Conservation (phyloP, 164 flowering plant species). For the Vitis vinifera region ASM3070453v1 NC_081818.1:3546501-3547000, state of each 20-base stretch:
- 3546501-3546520: slow-evolving; percentile 24
- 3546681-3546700: slow-evolving; percentile 34
- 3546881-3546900: too few species aligned
- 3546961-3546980: too few species aligned
- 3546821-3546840: too few species aligned
- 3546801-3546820: too few species aligned
- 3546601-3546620: slow-evolving; percentile 58
- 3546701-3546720: slow-evolving; percentile 31
- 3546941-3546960: too few species aligned
- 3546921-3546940: too few species aligned
- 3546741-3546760: background rate
- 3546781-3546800: too few species aligned
- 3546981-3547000: too few species aligned
- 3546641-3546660: slow-evolving; percentile 45
- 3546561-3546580: slow-evolving; percentile 33
- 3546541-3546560: slow-evolving; percentile 36
- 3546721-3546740: background rate
- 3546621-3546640: slow-evolving; percentile 46
- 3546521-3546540: slow-evolving; percentile 39
- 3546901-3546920: too few species aligned
- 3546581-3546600: slow-evolving; percentile 47
- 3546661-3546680: slow-evolving; percentile 37
- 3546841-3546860: too few species aligned
- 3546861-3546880: too few species aligned
- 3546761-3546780: too few species aligned